phyloP scores from a whole-genome alignment of 371 early-diverging fungal genomes.

The Circinella minor region DNA sequence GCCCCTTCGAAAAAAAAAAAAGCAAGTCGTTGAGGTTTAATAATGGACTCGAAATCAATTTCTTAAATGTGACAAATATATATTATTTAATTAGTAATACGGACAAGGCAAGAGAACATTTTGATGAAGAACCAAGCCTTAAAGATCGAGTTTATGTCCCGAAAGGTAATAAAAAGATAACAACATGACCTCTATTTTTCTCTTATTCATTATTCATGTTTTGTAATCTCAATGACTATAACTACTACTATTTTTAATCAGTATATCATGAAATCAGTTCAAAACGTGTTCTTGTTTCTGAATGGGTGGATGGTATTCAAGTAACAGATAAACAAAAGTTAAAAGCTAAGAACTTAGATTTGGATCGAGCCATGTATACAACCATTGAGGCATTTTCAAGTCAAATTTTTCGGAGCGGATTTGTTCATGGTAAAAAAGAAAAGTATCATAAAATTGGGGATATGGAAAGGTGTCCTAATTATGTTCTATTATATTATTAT shows the following conservation, averaged over 20 bases:
- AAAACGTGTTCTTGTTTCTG: slow-evolving; percentile 78
- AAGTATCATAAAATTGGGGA: not conserved
- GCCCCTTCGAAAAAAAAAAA: no score
- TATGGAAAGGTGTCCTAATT: no score
- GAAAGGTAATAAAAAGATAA: slow-evolving; percentile 26
- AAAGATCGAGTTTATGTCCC: slow-evolving; percentile 75
- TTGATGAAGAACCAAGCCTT: slow-evolving; percentile 63
- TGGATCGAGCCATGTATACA: slow-evolving; percentile 70
- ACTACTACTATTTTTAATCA: not conserved
- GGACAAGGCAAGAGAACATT: slow-evolving; percentile 58
- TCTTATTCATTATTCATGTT: not conserved
- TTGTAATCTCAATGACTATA: no score
- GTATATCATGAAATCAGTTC: slow-evolving; percentile 79
- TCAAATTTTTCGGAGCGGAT: slow-evolving; percentile 88
- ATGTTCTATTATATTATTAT: not conserved
- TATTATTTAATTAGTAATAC: slow-evolving; percentile 58
- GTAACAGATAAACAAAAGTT: slow-evolving; percentile 62
- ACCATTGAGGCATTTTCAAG: slow-evolving; percentile 86
- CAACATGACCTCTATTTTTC: no score
- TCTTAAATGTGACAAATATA: not conserved
- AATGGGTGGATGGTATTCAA: slow-evolving; percentile 84
- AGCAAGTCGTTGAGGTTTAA: no score
- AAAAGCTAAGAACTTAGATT: slow-evolving; percentile 37
- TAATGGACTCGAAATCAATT: no score
- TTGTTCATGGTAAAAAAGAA: slow-evolving; percentile 74